Base-by-base conservation (phyloP, 768 basidiomycete species). In the Lepiota subincarnata region DNA sequence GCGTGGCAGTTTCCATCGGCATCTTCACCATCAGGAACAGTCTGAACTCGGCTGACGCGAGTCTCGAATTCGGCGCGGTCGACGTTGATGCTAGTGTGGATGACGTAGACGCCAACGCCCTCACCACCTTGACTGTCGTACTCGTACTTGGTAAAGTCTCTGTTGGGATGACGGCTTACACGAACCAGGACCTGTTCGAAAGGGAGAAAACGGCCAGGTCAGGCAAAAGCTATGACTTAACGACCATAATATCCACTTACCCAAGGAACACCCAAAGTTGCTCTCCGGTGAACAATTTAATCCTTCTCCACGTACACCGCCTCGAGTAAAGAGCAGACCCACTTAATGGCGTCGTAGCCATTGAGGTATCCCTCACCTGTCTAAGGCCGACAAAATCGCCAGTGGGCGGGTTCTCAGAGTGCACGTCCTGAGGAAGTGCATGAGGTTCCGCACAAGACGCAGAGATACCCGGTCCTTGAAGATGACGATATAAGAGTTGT, bases 1-100 rank as follows among this genome's bases (percentile, higher is more conserved):
- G 96, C 97, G 64, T 99, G 97, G 57, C 97, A 97, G 68, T 98
- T 98, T 53, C 84, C 90, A 62, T 98, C 97, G 58, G 81, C 80
- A 62, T 98, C 96, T 3, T 77, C 78, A 59, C 96, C 94, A 62
- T 64, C 45, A 6, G 96, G 93, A 57, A 98, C 79, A 18, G 96
- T 98, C 77, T 85, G 88, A 41, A 95, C 97, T 97, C 97, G 98
- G 11, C 62, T 70, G 1, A 93, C 93, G 54, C 94, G 91, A 22
- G 89, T 92, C 63, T 88, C 83, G 62, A 98, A 95, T 62, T 98
- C 90, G 19, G 73, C 73, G 68, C 98, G 97, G 10, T 79, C 54
- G 57, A 89, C 67, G 74, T 95, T 89, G 80, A 99, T 89, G 63
- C 94, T 94, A 20, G 91, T 93, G 68, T 92, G 89, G 61, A 92